A percentile compares a stretch with the other conserved stretches of the same genome.
Conservation (phyloP, 2,329 filamentous ascomycete genomes). For the Diplodia mutila region DNA sequence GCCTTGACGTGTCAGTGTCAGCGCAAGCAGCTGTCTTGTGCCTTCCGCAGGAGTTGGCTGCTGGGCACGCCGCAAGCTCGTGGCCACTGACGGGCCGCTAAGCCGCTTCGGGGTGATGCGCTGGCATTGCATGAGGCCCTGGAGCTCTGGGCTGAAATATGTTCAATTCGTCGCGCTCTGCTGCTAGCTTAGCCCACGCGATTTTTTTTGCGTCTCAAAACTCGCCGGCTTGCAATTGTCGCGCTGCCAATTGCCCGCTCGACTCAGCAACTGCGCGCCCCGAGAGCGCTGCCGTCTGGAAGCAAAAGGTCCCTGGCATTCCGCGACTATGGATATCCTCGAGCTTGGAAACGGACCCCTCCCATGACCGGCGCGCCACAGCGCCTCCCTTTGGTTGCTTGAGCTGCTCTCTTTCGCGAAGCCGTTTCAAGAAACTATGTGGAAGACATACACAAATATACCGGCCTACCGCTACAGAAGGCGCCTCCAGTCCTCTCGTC, state of each 20-base stretch:
- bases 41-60: not conserved
- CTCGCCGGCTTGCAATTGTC: conserved; percentile 4
- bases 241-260: conserved; percentile 20
- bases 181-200: conserved; percentile 11
- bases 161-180: conserved; percentile 23
- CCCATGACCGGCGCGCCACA: conserved; percentile 21
- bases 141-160: conserved; percentile 23
- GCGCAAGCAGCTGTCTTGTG: conserved; percentile 8
- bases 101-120: conserved; percentile 15
- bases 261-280: not conserved
- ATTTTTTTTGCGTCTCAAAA: conserved; percentile 13
- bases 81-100: conserved; percentile 12
- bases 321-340: conserved; percentile 22
- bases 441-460: conserved; percentile 17
- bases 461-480: conserved; percentile 6
- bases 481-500: conserved; percentile 11
- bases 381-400: conserved; percentile 18
- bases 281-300: not conserved
- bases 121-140: conserved; percentile 24
- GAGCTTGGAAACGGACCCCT: conserved; percentile 20
- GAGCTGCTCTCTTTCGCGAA: conserved; percentile 9
- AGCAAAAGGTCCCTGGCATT: conserved; percentile 17
- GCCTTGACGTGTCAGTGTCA: conserved; percentile 20
- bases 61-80: conserved; percentile 15
- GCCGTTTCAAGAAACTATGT: not conserved